Conservation (phyloP, 345 rosid genomes). For the Orychophragmus violaceus region DNA sequence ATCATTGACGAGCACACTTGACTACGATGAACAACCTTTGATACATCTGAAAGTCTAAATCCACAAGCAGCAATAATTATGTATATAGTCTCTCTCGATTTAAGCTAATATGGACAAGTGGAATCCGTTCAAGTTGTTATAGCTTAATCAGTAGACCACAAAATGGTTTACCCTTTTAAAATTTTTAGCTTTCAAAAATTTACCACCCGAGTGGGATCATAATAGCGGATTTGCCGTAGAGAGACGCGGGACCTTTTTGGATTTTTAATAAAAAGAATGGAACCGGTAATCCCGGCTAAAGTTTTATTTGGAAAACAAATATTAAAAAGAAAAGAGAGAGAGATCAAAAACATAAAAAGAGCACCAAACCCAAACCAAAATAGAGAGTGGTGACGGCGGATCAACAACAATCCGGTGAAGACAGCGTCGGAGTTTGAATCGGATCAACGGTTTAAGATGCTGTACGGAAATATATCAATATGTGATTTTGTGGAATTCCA, state of each 20-base stretch:
- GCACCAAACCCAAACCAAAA: conserved; percentile 24
- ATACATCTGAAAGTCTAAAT: neutral
- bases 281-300: conserved; percentile 34
- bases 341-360: conserved; percentile 16
- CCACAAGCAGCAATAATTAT: neutral
- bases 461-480: too few relatives aligned
- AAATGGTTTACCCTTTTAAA: neutral
- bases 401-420: neutral
- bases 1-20: conserved; percentile 9
- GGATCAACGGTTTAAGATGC: neutral
- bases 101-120: neutral
- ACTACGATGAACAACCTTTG: conserved; percentile 13
- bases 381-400: conserved; percentile 1
- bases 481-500: too few relatives aligned
- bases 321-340: neutral
- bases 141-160: neutral
- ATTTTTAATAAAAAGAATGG: neutral
- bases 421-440: neutral
- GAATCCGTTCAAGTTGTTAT: neutral
- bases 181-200: neutral
- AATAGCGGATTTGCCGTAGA: conserved; percentile 15
- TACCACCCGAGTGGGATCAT: neutral
- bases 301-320: neutral
- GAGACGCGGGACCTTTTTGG: conserved; percentile 14
- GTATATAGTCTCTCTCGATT: neutral